Conservation (phyloP, 2,329 filamentous ascomycete genomes). For the Microcera coccophila region DNA sequence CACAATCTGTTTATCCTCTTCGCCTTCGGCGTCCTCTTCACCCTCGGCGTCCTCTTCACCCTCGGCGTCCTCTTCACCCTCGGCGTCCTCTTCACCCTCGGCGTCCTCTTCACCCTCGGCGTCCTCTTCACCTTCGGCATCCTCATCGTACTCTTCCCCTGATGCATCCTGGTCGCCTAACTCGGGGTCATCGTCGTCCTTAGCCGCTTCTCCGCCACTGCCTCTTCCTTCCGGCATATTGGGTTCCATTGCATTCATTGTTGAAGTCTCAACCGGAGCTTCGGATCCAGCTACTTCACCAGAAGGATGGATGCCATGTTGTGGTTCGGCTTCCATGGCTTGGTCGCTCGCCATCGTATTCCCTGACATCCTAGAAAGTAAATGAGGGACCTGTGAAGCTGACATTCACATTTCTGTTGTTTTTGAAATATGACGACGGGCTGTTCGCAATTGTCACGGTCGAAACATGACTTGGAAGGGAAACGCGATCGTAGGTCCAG, state of each 20-base stretch:
- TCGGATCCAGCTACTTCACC: conserved; percentile 48
- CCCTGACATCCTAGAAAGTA: conserved; percentile 24
- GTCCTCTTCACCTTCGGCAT: conserved; percentile 42
- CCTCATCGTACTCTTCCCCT: conserved; percentile 41
- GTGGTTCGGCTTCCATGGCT: conserved; percentile 55
- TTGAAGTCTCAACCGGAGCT: conserved; percentile 27
- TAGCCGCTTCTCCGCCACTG: conserved; percentile 3
- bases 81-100: conserved; percentile 29
- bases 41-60: conserved; percentile 32
- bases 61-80: conserved; percentile 33
- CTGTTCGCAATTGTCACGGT: conserved; percentile 19
- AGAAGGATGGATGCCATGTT: conserved; percentile 51
- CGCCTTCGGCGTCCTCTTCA: conserved; percentile 25
- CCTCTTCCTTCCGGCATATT: conserved; percentile 1
- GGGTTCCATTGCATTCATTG: conserved; percentile 18
- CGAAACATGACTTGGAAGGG: conserved; percentile 21
- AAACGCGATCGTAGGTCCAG: conserved; percentile 21
- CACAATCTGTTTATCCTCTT: conserved; percentile 28
- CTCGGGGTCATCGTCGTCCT: conserved; percentile 34
- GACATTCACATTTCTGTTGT: conserved; percentile 31
- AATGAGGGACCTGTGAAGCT: conserved; percentile 10
- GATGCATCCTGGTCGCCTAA: conserved; percentile 39
- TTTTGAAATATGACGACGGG: conserved; percentile 18
- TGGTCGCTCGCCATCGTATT: conserved; percentile 49
- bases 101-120: conserved; percentile 29